These are phyloP conservation scores for Candida bentonensis DNA, from an alignment of 805 yeast species.

Conservation along the genomic window DNA sequence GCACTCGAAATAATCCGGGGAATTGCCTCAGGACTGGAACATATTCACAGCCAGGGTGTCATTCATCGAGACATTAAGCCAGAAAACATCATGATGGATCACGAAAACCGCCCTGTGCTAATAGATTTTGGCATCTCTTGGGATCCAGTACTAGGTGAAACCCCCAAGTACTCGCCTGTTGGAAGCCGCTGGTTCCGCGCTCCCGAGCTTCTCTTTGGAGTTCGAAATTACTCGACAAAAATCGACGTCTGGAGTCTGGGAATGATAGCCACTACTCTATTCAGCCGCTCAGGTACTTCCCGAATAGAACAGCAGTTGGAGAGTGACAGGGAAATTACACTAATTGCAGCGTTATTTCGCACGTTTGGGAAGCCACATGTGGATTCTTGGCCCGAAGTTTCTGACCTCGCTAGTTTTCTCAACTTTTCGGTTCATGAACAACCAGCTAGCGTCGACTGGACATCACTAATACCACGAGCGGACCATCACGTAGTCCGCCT, in stretches of 20 bases:
- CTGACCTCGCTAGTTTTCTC: not conserved
- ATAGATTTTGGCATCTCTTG: constrained; percentile 63
- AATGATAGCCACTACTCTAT: constrained; percentile 41
- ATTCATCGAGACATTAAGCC: constrained; percentile 43
- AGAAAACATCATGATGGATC: constrained; percentile 50
- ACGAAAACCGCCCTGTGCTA: constrained; percentile 21
- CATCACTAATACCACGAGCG: not conserved
- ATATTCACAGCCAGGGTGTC: constrained; percentile 18
- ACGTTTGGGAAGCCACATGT: not conserved
- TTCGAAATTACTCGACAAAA: constrained; percentile 35
- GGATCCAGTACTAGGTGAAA: constrained; percentile 17
- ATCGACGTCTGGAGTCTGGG: constrained; percentile 69
- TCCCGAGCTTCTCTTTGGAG: constrained; percentile 58
- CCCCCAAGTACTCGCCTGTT: constrained; percentile 32
- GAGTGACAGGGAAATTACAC: not conserved
- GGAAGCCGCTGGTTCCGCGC: constrained; percentile 57
- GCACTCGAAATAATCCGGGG: constrained; percentile 12
- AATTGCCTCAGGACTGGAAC: constrained; percentile 13
- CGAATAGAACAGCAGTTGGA: not conserved
- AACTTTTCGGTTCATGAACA: not conserved
- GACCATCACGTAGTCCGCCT: not conserved
- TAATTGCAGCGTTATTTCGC: not conserved
- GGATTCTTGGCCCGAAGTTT: not conserved
- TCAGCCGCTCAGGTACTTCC: constrained; percentile 16
- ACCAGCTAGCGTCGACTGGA: not conserved